Evolutionary conservation across 2,329 filamentous ascomycete genomes (phyloP), one percentile per base, ranked within the genome.

Genomic region (Whalleya microplaca): DNA sequence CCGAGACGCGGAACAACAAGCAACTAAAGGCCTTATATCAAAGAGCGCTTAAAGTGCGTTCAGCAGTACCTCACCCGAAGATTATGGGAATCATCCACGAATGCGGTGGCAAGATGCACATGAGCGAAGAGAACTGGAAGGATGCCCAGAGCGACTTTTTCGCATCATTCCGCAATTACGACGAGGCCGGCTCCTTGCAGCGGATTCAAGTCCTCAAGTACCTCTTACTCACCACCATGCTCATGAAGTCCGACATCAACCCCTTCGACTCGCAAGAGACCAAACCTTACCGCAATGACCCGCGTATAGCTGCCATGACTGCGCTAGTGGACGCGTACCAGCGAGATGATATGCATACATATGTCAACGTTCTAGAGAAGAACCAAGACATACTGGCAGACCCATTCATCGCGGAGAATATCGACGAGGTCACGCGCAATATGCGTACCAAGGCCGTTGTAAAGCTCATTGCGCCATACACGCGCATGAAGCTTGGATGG

Each of bases 121-220:
- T 99, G 95, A 95, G 91, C 73, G 95, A 99, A 80, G 95, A 98
- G 78, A 98, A 98, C 73, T 99, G 95, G 95, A 92, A 95, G 73
- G 91, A 93, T 69, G 95, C 95, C 1, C 93, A 98, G 76, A 94
- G 88, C 67, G 95, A 98, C 78, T 99, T 99, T 75, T 97, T 97
- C 74, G 95, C 99, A 74, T 96, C 94, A 1, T 99, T 99, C 80
- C 90, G 93, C 55, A 98, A 97, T 78, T 99, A 98, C 77, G 95
- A 99, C 72, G 95, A 99, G 79, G 95, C 95, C 41, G 95, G 95
- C 45, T 97, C 93, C 21, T 84, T 97, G 68, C 94, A 98, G 74
- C 87, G 95, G 46, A 98, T 98, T 66, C 94, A 98, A 74, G 95
- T 98, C 16, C 85, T 99, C 66, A 98, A 97, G 76, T 99, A 99